Conservation (phyloP, 1,139 yeast genomes). For the Trichomonascaceae sp. region DNA sequence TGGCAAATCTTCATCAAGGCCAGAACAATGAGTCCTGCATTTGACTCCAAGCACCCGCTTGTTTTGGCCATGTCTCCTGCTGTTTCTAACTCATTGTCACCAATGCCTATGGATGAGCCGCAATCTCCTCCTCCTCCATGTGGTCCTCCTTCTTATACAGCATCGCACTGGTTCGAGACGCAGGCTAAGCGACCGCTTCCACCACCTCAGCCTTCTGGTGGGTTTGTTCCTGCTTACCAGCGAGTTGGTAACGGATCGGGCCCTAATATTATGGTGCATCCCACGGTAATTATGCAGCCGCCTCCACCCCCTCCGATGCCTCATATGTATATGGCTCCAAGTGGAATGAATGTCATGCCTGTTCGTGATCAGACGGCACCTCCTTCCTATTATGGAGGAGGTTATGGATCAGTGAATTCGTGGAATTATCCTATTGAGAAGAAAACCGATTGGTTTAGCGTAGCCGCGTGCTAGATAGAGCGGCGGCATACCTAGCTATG, state of each 20-base stretch:
- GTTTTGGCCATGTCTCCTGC: constrained; percentile 1
- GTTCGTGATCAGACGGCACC: background rate
- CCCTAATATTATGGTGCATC: background rate
- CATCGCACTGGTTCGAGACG: constrained; percentile 23
- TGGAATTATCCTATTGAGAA: constrained; percentile 8
- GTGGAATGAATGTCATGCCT: constrained; percentile 2
- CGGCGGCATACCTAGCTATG: background rate
- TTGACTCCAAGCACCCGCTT: background rate
- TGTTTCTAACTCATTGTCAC: constrained; percentile 1
- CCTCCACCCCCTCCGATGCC: constrained; percentile 1
- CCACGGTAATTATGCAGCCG: constrained; percentile 6
- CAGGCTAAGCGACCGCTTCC: background rate
- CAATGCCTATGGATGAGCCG: constrained; percentile 1
- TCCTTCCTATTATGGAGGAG: background rate
- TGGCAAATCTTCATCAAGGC: constrained; percentile 25
- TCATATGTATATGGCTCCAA: constrained; percentile 2
- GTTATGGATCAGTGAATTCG: background rate
- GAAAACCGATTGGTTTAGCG: constrained; percentile 9
- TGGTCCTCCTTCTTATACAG: constrained; percentile 15
- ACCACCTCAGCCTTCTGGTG: constrained; percentile 10
- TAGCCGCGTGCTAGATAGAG: constrained; percentile 7
- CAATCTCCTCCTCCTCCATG: background rate
- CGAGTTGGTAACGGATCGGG: background rate
- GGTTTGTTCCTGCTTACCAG: background rate
- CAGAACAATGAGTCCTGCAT: constrained; percentile 1